Percentiles rank a stretch among this genome's conserved stretches.
Evolutionary conservation across 306 rosid species (phyloP).

Genomic region (Quercus variabilis): DNA sequence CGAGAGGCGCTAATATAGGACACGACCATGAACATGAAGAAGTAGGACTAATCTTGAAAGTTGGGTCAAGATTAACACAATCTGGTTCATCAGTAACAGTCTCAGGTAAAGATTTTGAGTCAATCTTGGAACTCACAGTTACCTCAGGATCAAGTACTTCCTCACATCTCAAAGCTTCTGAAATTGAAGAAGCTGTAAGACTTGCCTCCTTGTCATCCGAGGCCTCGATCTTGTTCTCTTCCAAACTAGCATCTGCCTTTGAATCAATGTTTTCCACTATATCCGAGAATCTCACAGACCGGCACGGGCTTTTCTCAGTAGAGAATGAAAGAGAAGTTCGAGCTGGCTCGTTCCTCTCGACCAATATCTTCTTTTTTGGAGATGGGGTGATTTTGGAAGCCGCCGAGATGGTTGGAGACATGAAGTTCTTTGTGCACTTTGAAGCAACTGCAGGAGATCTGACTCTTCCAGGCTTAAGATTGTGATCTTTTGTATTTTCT

Average conservation of each 20-base stretch:
- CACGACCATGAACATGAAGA: constrained; percentile 31
- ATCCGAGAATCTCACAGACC: constrained; percentile 46
- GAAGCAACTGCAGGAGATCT: constrained; percentile 54
- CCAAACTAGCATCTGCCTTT: neutral
- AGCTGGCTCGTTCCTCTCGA: constrained; percentile 61
- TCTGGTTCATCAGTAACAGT: constrained; percentile 38
- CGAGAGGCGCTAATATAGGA: constrained; percentile 44
- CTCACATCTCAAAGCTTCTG: constrained; percentile 25
- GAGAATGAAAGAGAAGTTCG: constrained; percentile 32
- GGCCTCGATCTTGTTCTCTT: constrained; percentile 22
- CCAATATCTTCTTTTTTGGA: constrained; percentile 68
- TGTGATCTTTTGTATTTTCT: constrained; percentile 67
- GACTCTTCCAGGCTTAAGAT: constrained; percentile 33
- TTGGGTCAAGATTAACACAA: constrained; percentile 59
- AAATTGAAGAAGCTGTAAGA: constrained; percentile 13
- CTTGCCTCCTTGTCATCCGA: constrained; percentile 24
- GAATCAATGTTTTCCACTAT: constrained; percentile 19
- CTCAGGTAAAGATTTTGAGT: constrained; percentile 10
- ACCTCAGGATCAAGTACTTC: neutral
- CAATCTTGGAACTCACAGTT: constrained; percentile 16
- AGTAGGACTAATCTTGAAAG: constrained; percentile 69
- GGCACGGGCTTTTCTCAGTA: constrained; percentile 37
- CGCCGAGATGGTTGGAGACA: constrained; percentile 91
- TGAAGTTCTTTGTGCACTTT: constrained; percentile 66
- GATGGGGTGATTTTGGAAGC: constrained; percentile 58